A percentile compares a stretch with the other conserved stretches of the same genome.
Conservation (phyloP, 192 early-diverging fungal species). For the Coemansia biformis region DNA sequence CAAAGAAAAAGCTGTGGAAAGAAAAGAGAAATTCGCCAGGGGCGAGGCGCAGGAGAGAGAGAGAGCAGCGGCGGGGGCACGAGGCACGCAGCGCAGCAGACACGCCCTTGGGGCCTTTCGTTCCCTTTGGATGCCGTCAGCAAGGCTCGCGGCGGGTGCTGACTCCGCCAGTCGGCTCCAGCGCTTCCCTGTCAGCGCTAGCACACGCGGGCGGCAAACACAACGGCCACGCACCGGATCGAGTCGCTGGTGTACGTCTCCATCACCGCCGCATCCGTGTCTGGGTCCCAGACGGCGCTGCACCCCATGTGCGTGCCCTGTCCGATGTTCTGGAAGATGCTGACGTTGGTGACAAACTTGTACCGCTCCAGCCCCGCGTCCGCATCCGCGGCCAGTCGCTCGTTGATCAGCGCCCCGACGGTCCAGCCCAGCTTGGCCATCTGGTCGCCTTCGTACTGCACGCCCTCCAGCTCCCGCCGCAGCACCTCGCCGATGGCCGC, state of each 20-base stretch:
- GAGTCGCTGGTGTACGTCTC: slow-evolving; percentile 17
- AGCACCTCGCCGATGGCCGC: slow-evolving; percentile 19
- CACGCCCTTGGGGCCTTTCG: too few species aligned
- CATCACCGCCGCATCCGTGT: slow-evolving; percentile 19
- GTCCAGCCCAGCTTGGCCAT: slow-evolving; percentile 12
- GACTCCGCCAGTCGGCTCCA: too few species aligned
- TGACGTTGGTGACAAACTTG: slow-evolving; percentile 38
- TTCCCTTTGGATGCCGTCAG: too few species aligned
- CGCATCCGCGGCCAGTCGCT: slow-evolving; percentile 10
- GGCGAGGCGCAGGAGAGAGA: too few species aligned
- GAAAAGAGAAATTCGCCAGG: too few species aligned
- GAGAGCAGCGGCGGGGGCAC: too few species aligned
- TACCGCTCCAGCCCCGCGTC: slow-evolving; percentile 31
- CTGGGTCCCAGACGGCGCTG: slow-evolving; percentile 22
- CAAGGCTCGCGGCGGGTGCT: too few species aligned
- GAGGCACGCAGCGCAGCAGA: too few species aligned
- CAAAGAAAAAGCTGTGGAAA: neutral
- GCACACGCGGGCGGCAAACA: slow-evolving; percentile 24
- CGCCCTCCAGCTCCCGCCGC: slow-evolving; percentile 15
- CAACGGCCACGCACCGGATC: slow-evolving; percentile 26
- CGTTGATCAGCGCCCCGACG: slow-evolving; percentile 22
- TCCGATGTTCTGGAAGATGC: slow-evolving; percentile 26
- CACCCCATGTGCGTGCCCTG: slow-evolving; percentile 38
- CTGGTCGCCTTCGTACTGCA: slow-evolving; percentile 16
- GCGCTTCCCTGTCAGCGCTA: too few species aligned